Conservation (phyloP, 1,284 basidiomycete species). For the Vanrija pseudolonga region DNA sequence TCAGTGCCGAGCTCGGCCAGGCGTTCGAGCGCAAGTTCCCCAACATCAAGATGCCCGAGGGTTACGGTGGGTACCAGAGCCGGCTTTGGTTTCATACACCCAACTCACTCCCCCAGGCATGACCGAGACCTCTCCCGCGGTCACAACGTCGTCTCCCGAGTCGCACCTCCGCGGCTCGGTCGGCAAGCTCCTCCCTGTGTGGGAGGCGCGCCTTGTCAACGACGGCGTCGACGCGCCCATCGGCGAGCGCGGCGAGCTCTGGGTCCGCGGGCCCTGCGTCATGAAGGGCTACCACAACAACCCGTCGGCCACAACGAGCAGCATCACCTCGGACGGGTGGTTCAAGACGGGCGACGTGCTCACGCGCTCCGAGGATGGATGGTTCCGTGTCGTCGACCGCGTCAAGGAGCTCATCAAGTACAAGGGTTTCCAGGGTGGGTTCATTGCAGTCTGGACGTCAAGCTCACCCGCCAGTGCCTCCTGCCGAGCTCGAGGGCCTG, state of each 20-base stretch:
- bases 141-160: conserved; percentile 9
- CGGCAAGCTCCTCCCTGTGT: conserved; percentile 70
- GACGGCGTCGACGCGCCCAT: conserved; percentile 51
- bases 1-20: conserved; percentile 52
- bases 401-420: conserved; percentile 83
- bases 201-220: conserved; percentile 68
- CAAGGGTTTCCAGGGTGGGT: conserved; percentile 51
- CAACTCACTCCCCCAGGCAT: conserved; percentile 16
- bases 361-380: conserved; percentile 60
- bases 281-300: conserved; percentile 74
- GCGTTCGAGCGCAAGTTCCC: conserved; percentile 26
- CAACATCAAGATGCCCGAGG: conserved; percentile 34
- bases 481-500: conserved; percentile 73
- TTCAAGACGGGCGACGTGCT: conserved; percentile 77
- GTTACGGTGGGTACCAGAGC: conserved; percentile 38
- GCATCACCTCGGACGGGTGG: conserved; percentile 56
- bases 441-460: no score
- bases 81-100: no score
- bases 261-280: conserved; percentile 69
- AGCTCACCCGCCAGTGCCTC: conserved; percentile 58
- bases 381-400: conserved; percentile 46
- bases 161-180: conserved; percentile 54
- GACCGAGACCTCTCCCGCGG: conserved; percentile 51
- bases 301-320: conserved; percentile 58
- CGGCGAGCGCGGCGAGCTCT: conserved; percentile 69